Conservation (phyloP, 148 eudicot species). For the Chenopodium quinoa region DNA sequence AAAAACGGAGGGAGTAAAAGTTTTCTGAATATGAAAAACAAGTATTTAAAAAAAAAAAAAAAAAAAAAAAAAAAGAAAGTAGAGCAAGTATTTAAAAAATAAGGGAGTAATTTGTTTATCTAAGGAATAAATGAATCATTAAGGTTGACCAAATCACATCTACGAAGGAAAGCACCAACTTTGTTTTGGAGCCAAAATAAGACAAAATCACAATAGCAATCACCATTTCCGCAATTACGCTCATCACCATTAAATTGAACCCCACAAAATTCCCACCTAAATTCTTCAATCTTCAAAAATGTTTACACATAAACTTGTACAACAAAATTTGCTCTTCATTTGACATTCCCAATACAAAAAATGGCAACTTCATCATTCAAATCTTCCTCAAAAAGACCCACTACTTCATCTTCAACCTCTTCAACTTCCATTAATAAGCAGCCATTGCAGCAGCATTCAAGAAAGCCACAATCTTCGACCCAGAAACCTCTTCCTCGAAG, state of each 20-base stretch:
- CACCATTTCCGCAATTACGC: not conserved
- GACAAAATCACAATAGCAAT: not conserved
- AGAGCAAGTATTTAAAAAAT: too few species aligned
- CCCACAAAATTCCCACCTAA: constrained; percentile 15
- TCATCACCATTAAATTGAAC: not conserved
- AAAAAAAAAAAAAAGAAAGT: too few species aligned
- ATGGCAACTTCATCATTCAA: constrained; percentile 66
- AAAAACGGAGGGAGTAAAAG: too few species aligned
- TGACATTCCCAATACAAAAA: constrained; percentile 2
- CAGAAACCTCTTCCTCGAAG: constrained; percentile 36
- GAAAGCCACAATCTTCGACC: constrained; percentile 19
- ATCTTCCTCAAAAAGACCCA: constrained; percentile 48
- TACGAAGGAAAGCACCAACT: not conserved
- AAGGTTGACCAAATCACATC: not conserved
- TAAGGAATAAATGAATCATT: not conserved
- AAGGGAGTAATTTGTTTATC: too few species aligned
- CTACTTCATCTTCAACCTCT: constrained; percentile 19
- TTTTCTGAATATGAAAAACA: too few species aligned
- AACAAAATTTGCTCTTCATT: not conserved
- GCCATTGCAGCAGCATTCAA: constrained; percentile 8
- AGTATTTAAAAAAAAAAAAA: too few species aligned
- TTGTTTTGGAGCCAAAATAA: not conserved
- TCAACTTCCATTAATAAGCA: constrained; percentile 6
- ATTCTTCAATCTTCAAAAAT: not conserved
- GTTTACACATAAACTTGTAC: not conserved